phyloP scores from a whole-genome alignment of 2,329 filamentous ascomycete species.

The Claviceps pazoutovae region DNA sequence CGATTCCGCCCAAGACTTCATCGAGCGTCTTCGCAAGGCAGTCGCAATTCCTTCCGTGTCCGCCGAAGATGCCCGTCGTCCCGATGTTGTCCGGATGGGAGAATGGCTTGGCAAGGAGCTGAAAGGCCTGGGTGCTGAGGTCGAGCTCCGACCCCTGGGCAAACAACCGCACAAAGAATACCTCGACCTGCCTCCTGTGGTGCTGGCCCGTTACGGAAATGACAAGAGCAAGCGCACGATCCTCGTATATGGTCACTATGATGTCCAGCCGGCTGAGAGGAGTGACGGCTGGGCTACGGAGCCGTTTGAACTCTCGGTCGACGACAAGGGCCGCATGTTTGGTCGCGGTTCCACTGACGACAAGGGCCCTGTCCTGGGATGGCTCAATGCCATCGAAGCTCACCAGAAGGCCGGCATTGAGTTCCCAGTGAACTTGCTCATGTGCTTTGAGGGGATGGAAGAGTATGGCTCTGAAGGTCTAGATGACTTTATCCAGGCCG shows the following conservation, averaged over 20 bases:
- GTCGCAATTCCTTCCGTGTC: conserved; percentile 96
- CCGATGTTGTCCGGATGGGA: conserved; percentile 93
- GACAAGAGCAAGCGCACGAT: conserved; percentile 91
- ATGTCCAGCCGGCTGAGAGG: conserved; percentile 88
- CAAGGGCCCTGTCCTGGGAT: conserved; percentile 93
- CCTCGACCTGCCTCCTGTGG: conserved; percentile 81
- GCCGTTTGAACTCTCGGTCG: conserved; percentile 77
- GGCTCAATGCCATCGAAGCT: conserved; percentile 95
- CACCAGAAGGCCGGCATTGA: conserved; percentile 91
- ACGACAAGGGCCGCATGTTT: conserved; percentile 88
- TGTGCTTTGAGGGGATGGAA: conserved; percentile 99
- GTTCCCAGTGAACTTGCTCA: conserved; percentile 92
- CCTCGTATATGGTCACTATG: conserved; percentile 95
- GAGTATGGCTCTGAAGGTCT: conserved; percentile 95
- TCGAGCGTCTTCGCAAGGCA: conserved; percentile 77
- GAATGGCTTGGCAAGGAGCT: conserved; percentile 79
- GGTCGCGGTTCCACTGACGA: conserved; percentile 93
- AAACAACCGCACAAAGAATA: conserved; percentile 85
- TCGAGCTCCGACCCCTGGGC: conserved; percentile 75
- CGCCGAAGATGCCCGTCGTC: conserved; percentile 73
- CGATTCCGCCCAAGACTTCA: conserved; percentile 63
- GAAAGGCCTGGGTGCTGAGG: conserved; percentile 67
- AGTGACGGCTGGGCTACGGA: conserved; percentile 93
- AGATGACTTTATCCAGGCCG: conserved; percentile 82
- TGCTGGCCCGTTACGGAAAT: conserved; percentile 82